Evolutionary conservation across 345 rosid species (phyloP).

Genomic region (Gossypium rotundifolium): DNA sequence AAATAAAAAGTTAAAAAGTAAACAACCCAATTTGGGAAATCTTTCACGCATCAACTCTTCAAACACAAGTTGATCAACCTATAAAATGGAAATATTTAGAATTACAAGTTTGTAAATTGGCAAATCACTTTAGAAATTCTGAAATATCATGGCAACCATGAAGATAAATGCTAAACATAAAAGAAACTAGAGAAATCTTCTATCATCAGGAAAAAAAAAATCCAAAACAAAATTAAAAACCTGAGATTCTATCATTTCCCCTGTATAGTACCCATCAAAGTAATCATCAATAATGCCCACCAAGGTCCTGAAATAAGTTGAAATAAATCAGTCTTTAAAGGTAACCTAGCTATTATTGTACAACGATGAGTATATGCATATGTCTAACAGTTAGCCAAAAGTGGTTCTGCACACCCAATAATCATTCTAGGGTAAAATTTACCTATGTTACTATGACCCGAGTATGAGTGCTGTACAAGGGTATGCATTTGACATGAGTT

Average conservation of each 20-base stretch:
- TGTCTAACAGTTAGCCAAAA: not conserved
- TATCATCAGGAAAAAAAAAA: not conserved
- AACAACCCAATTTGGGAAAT: constrained; percentile 93
- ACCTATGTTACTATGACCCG: not conserved
- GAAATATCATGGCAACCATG: constrained; percentile 10
- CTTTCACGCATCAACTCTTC: constrained; percentile 91
- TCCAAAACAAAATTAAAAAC: constrained; percentile 28
- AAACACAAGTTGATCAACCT: constrained; percentile 98
- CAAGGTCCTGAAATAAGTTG: constrained; percentile 57
- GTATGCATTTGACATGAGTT: not conserved
- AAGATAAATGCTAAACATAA: constrained; percentile 2
- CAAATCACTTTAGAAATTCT: not conserved
- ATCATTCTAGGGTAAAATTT: not conserved
- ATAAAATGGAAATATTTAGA: constrained; percentile 17
- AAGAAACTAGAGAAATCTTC: constrained; percentile 4
- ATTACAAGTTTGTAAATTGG: not conserved
- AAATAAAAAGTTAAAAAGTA: constrained; percentile 16
- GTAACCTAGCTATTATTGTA: too few species aligned
- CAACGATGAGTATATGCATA: too few species aligned
- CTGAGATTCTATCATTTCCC: constrained; percentile 97
- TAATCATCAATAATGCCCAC: constrained; percentile 89
- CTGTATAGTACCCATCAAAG: constrained; percentile 86
- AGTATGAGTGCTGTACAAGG: not conserved
- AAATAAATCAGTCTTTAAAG: constrained; percentile 19
- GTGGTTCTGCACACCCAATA: not conserved